Evolutionary conservation across 139 green algal genomes (phyloP).

Genomic region (Volvox reticuliferus): DNA sequence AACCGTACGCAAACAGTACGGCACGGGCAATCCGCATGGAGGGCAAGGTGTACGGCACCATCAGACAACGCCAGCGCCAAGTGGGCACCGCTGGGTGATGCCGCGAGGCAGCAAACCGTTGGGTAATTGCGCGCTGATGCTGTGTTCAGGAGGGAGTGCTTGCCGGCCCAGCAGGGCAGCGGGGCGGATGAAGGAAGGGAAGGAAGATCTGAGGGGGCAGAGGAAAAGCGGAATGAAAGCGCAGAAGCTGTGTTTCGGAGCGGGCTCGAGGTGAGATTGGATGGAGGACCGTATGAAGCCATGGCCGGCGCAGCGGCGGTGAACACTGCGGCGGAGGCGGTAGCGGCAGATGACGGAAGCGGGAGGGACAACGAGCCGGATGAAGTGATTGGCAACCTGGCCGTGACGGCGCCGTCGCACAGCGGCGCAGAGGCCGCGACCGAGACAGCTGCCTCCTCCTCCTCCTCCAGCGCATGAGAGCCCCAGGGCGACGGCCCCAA

Average conservation of each 20-base stretch:
- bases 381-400: neutral
- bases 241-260: too few species aligned
- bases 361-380: neutral
- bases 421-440: neutral
- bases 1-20: neutral
- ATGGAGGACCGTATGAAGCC: neutral
- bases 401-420: too few species aligned
- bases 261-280: too few species aligned
- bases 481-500: neutral
- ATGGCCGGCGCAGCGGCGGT: neutral
- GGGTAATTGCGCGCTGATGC: neutral
- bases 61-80: constrained; percentile 31
- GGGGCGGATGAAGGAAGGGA: too few species aligned
- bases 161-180: too few species aligned
- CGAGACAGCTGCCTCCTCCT: too few species aligned
- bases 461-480: neutral
- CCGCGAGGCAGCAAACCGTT: constrained; percentile 11
- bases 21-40: neutral
- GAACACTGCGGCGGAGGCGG: neutral
- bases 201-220: too few species aligned
- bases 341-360: neutral
- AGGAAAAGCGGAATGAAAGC: too few species aligned
- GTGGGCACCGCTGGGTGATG: neutral
- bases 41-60: constrained; percentile 22
- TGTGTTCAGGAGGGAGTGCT: too few species aligned